Evolutionary conservation across 2,329 filamentous ascomycete species (phyloP).

Genomic region (Hypoxylon sp.): DNA sequence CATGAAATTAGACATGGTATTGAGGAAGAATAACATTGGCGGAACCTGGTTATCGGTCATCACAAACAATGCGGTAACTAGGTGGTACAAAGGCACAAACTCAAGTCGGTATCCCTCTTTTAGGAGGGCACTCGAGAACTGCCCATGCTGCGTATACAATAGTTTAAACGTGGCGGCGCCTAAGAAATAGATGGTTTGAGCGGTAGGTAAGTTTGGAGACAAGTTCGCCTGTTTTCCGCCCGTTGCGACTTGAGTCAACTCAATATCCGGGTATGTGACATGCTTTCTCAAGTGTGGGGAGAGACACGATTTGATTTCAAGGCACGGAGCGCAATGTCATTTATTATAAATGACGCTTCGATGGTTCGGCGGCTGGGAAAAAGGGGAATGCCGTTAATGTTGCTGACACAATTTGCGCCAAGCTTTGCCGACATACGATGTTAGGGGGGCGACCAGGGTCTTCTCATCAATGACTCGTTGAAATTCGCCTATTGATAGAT

Average conservation of each 20-base stretch:
- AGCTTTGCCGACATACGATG: constrained; percentile 37
- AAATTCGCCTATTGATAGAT: constrained; percentile 38
- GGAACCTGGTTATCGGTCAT: background rate
- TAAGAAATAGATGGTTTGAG: constrained; percentile 1
- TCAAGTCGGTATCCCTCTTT: constrained; percentile 5
- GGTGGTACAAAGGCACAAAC: constrained; percentile 14
- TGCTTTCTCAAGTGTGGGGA: constrained; percentile 19
- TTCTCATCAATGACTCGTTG: constrained; percentile 25
- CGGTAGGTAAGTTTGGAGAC: constrained; percentile 10
- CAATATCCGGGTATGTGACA: constrained; percentile 30
- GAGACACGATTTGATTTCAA: constrained; percentile 14
- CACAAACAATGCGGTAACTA: constrained; percentile 1
- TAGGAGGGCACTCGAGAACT: background rate
- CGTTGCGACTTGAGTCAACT: constrained; percentile 6
- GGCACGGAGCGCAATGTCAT: constrained; percentile 28
- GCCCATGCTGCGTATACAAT: background rate
- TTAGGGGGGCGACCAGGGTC: constrained; percentile 13
- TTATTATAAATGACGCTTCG: constrained; percentile 32
- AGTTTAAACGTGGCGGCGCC: background rate
- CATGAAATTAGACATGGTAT: background rate
- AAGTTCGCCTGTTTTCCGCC: constrained; percentile 24
- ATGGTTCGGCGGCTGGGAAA: constrained; percentile 34
- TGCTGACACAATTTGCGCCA: constrained; percentile 35
- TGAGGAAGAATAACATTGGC: background rate
- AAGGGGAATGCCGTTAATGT: constrained; percentile 37